phyloP scores from a whole-genome alignment of 164 flowering plant species.

The Vitis labrusca region DNA sequence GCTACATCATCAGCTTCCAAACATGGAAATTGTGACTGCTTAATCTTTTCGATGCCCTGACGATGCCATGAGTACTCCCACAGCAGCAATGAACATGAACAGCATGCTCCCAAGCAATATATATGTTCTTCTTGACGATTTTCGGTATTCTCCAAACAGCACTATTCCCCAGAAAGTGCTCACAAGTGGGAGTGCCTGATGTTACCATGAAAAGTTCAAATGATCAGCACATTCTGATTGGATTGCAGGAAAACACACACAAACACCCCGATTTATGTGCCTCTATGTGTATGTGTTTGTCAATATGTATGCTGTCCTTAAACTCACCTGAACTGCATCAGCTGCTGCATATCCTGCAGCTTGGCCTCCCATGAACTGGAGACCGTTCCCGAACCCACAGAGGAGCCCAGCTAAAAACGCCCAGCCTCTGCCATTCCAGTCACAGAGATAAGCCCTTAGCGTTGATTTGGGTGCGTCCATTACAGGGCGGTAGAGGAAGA shows the following conservation, averaged over 20 bases:
- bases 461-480: constrained; percentile 60
- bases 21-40: too few species aligned
- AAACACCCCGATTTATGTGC: too few species aligned
- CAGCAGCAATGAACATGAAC: constrained; percentile 79
- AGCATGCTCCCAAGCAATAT: constrained; percentile 69
- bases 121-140: constrained; percentile 77
- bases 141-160: constrained; percentile 91
- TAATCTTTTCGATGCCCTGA: constrained; percentile 63
- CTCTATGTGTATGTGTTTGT: too few species aligned
- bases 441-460: constrained; percentile 57
- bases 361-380: constrained; percentile 85
- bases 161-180: constrained; percentile 91
- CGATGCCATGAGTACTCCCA: constrained; percentile 81
- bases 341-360: constrained; percentile 94
- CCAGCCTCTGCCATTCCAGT: constrained; percentile 83
- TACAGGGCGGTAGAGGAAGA: constrained; percentile 65
- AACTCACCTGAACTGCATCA: constrained; percentile 75
- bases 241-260: too few species aligned
- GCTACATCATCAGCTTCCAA: too few species aligned
- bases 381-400: constrained; percentile 85
- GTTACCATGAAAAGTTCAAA: constrained; percentile 1
- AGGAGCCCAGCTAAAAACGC: constrained; percentile 74
- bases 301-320: background rate
- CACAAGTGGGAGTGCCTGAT: constrained; percentile 92
- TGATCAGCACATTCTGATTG: background rate